phyloP scores from a whole-genome alignment of 1,284 basidiomycete species.

The Blastosporella zonata region DNA sequence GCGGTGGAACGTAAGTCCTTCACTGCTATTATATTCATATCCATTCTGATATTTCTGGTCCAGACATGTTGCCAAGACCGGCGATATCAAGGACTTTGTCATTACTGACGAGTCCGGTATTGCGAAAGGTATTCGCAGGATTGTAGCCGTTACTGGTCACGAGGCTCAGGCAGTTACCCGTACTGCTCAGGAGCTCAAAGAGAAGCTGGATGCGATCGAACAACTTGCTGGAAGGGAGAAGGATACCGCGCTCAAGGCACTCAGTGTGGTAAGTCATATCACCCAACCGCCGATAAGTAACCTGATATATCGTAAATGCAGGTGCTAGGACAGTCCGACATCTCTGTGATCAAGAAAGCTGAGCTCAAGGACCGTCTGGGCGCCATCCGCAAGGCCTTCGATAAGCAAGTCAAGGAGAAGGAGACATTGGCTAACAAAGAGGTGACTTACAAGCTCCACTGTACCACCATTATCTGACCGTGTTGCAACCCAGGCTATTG shows the following conservation, averaged over 20 bases:
- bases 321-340: conserved; percentile 90
- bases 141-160: conserved; percentile 93
- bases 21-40: neutral
- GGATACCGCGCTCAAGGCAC: conserved; percentile 82
- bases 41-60: conserved; percentile 1
- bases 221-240: conserved; percentile 73
- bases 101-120: conserved; percentile 96
- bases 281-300: neutral
- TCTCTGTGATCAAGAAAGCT: conserved; percentile 83
- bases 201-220: conserved; percentile 67
- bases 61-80: conserved; percentile 91
- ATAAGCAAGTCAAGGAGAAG: conserved; percentile 83
- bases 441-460: conserved; percentile 38
- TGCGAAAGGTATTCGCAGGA: conserved; percentile 94
- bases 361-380: conserved; percentile 76
- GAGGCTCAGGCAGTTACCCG: conserved; percentile 85
- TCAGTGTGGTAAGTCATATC: conserved; percentile 61
- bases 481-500: conserved; percentile 54
- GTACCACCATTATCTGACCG: conserved; percentile 2
- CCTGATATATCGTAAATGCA: conserved; percentile 27
- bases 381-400: conserved; percentile 77
- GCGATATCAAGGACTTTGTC: conserved; percentile 94
- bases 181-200: conserved; percentile 63
- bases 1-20: conserved; percentile 87
- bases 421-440: conserved; percentile 78